Evolutionary conservation across 768 basidiomycete genomes (phyloP), one percentile per base, ranked within the genome.

Genomic region (Lactarius psammicola): DNA sequence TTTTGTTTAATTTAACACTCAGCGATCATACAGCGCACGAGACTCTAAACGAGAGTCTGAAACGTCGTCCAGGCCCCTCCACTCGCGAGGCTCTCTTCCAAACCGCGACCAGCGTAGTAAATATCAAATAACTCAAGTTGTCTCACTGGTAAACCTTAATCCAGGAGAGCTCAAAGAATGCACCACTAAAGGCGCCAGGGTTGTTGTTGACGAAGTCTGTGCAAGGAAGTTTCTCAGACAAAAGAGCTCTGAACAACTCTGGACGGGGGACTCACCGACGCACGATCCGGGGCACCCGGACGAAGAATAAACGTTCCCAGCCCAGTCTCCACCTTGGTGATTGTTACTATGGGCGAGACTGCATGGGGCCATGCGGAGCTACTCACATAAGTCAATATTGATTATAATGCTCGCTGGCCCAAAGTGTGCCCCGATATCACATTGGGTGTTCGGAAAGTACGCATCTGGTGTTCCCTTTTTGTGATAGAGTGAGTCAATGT

Each of bases 341-440:
- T n/a, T n/a, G 18, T 40, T 5, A 44, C 9, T 13, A 20, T 53
- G 40, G 36, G 23, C 26, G 44, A 44, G 31, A 53, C 28, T 3
- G 17, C 30, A 20, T 28, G 17, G 4, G 23, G 33, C 23, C 42
- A 30, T 7, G 15, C 8, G 30, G 53, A 26, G 2, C 18, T 30
- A 58, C 72, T 62, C 40, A 70, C 73, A 72, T 28, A 74, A 60
- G 18, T 62, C 68, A 58, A 72, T 62, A 56, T 74, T 71, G 44
- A 71, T 69, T 44, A 73, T 71, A 51, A 73, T 70, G 44, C 66
- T 74, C 40, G 71, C 63, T 26, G 72, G 68, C 34, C 65, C 69
- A 60, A 74, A 73, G 57, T 71, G 63, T 63, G 75, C 74, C 62
- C 72, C 71, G 10, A 80, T 73, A 62, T 79, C 74, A 66, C 75